These are phyloP conservation scores for Striga hermonthica DNA, from an alignment of 305 asterid genomes.

Conservation along the genomic window DNA sequence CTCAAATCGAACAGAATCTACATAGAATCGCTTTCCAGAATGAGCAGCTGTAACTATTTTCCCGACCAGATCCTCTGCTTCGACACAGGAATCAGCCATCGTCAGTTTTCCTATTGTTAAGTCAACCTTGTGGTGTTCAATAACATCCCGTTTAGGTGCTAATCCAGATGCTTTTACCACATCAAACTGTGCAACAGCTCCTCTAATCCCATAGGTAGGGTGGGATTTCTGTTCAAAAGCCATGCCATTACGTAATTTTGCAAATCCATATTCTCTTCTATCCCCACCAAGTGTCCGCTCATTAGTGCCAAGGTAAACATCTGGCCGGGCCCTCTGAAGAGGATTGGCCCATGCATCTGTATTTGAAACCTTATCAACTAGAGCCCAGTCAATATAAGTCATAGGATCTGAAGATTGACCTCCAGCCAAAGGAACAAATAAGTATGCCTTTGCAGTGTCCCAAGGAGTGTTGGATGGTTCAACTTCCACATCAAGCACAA, in stretches of 20 bases:
- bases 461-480: conserved; percentile 98
- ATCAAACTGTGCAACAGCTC: conserved; percentile 94
- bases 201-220: conserved; percentile 98
- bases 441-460: conserved; percentile 92
- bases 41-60: conserved; percentile 97
- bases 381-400: conserved; percentile 70
- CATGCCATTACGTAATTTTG: conserved; percentile 89
- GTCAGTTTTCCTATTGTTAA: conserved; percentile 51
- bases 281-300: conserved; percentile 97
- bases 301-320: conserved; percentile 95
- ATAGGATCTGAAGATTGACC: conserved; percentile 42
- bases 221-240: conserved; percentile 77
- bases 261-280: conserved; percentile 92
- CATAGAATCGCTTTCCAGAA: conserved; percentile 98
- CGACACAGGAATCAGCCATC: conserved; percentile 80
- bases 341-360: conserved; percentile 89
- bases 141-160: conserved; percentile 59
- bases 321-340: conserved; percentile 98
- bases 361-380: conserved; percentile 59
- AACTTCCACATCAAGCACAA: conserved; percentile 97
- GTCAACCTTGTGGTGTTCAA: conserved; percentile 45
- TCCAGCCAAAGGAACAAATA: conserved; percentile 72
- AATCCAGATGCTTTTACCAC: conserved; percentile 95
- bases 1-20: conserved; percentile 84
- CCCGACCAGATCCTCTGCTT: conserved; percentile 69